These are phyloP conservation scores for Pichia sp. DNA, from an alignment of 1,139 yeast species.

Conservation along the genomic window DNA sequence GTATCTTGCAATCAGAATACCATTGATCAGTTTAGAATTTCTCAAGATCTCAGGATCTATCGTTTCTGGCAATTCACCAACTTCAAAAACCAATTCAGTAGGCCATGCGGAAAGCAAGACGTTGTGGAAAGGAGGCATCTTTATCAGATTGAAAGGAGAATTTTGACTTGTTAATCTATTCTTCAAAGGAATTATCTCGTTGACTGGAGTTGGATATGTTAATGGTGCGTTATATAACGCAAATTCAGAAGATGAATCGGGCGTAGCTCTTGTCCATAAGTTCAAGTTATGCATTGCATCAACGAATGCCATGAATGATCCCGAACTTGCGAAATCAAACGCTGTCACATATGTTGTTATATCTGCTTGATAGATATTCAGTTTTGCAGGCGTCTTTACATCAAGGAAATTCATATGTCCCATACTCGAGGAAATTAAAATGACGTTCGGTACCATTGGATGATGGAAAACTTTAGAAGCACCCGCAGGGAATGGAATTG, in stretches of 20 bases:
- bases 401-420: conserved; percentile 91
- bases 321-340: conserved; percentile 72
- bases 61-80: conserved; percentile 50
- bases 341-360: conserved; percentile 52
- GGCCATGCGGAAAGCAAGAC: conserved; percentile 82
- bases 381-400: conserved; percentile 70
- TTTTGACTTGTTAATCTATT: conserved; percentile 35
- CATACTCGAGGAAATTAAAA: conserved; percentile 66
- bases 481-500: conserved; percentile 87
- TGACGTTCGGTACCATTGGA: conserved; percentile 80
- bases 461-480: conserved; percentile 84
- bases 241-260: conserved; percentile 36
- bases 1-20: conserved; percentile 43
- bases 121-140: conserved; percentile 86
- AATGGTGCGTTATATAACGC: conserved; percentile 27
- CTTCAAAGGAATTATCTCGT: conserved; percentile 30
- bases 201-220: conserved; percentile 21
- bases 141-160: conserved; percentile 67
- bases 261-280: conserved; percentile 60
- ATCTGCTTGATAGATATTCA: conserved; percentile 62
- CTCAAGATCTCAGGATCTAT: conserved; percentile 41
- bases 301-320: conserved; percentile 70
- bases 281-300: conserved; percentile 68
- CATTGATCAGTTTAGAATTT: conserved; percentile 30
- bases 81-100: conserved; percentile 52